Conservation (phyloP, 441 rosid genomes). For the Francoa sonchifolia region DNA sequence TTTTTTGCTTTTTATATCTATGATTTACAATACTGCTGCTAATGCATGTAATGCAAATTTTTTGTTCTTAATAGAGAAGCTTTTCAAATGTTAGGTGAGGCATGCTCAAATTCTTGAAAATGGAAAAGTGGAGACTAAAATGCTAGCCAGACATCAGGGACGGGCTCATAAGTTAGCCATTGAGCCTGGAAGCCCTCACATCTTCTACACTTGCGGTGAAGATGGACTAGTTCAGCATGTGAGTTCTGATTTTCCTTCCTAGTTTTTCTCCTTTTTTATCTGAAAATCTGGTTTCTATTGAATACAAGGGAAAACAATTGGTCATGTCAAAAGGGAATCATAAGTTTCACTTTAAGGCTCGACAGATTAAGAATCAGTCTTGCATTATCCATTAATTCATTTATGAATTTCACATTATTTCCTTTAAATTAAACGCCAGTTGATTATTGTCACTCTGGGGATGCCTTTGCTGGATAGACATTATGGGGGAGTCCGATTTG, state of each 20-base stretch:
- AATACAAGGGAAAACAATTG: neutral
- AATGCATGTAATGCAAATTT: no score
- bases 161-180: slow-evolving; percentile 68
- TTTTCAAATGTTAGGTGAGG: slow-evolving; percentile 36
- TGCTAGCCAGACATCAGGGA: slow-evolving; percentile 52
- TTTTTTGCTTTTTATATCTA: no score
- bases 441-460: neutral
- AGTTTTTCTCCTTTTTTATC: neutral
- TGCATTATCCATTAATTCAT: neutral
- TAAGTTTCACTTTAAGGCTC: neutral
- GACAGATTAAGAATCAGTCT: neutral
- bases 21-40: no score
- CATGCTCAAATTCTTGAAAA: slow-evolving; percentile 58
- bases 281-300: no score
- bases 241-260: slow-evolving; percentile 19
- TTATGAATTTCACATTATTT: neutral
- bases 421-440: no score
- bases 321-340: neutral
- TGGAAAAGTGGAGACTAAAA: slow-evolving; percentile 42
- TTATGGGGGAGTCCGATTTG: neutral
- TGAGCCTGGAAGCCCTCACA: slow-evolving; percentile 85
- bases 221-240: slow-evolving; percentile 90
- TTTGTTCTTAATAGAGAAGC: neutral
- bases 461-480: neutral
- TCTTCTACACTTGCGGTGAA: slow-evolving; percentile 78